Conservation (phyloP, 2,329 filamentous ascomycete species). For the Penicillium aurantiogriseum region DNA sequence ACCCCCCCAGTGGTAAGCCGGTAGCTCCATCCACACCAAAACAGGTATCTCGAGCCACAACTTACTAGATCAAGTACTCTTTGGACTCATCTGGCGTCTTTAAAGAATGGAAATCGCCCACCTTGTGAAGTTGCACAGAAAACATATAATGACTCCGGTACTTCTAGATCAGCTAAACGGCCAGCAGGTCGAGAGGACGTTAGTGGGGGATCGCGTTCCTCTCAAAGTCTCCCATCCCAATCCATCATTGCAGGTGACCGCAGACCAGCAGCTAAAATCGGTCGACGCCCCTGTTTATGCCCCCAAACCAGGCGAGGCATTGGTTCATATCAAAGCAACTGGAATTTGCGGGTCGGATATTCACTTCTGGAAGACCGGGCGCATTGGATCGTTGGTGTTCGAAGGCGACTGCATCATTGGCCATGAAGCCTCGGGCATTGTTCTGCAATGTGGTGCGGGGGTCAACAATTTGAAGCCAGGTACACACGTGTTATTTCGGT, state of each 20-base stretch:
- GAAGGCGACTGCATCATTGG: constrained; percentile 64
- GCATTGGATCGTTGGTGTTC: constrained; percentile 62
- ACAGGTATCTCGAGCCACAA: neutral
- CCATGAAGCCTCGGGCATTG: constrained; percentile 63
- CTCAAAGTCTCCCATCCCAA: constrained; percentile 40
- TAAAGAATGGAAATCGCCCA: neutral
- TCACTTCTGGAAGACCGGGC: constrained; percentile 66
- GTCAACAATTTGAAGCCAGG: constrained; percentile 53
- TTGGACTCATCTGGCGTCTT: neutral
- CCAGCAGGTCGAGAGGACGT: constrained; percentile 6
- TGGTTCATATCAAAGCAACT: constrained; percentile 62
- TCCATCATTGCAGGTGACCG: constrained; percentile 59
- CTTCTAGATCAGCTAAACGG: constrained; percentile 11
- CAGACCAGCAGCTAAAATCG: constrained; percentile 58
- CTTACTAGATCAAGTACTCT: neutral
- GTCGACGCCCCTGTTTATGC: constrained; percentile 58
- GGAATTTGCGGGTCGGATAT: constrained; percentile 69
- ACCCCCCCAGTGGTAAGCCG: too few species aligned
- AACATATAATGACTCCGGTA: constrained; percentile 14
- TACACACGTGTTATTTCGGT: constrained; percentile 14
- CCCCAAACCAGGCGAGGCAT: constrained; percentile 55
- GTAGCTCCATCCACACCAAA: too few species aligned
- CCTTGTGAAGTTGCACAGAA: neutral
- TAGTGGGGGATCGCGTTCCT: constrained; percentile 1
- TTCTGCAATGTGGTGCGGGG: constrained; percentile 56